Evolutionary conservation across 1,139 yeast genomes (phyloP), one percentile per base, ranked within the genome.

Genomic region (Blastobotrys malaysiensis): DNA sequence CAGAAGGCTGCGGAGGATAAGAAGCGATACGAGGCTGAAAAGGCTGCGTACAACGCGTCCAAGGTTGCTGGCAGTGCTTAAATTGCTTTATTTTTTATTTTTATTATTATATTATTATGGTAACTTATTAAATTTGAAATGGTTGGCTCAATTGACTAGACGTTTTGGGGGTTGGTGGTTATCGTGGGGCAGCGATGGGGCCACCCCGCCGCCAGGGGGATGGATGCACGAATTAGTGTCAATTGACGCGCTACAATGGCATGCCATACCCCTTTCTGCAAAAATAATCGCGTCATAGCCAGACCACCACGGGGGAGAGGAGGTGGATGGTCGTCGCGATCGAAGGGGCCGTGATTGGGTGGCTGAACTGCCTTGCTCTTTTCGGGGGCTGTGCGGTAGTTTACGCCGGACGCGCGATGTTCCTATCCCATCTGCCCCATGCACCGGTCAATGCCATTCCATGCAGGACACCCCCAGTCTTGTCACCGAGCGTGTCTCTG

Each of bases 11-110:
- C 84, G 63, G 86, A 88, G 65, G 99, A 93, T 79, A 93, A 93
- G 82, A 88, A 90, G 81, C 86, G 98, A 78, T 93, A 93, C 75
- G 97, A 91, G 77, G 83, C 87, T 70, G 96, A 88, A 77, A 93
- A 91, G 82, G 95, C 95, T 65, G 90, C 86, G 69, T 93, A 91
- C 73, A 65, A 58, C 52, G 64, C 68, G 48, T 59, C 60, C 58
- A 62, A 61, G 58, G 57, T 55, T 20, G 57, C 57, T 26, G 66
- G 60, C 48, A 26, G 46, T 14, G 51, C 22, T 27, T 49, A 44
- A 49, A 7, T n/a, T n/a, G 31, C 43, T n/a, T 31, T 2, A 26
- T 26, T 20, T 46, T 43, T n/a, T n/a, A n/a, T n/a, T n/a, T n/a
- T n/a, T n/a, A n/a, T n/a, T 43, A n/a, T 26, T 43, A 26, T 43